Evolutionary conservation across 23 red algal species (phyloP), one percentile per base, ranked within the genome.

Genomic region (Cyanidiococcus yangmingshanensis): DNA sequence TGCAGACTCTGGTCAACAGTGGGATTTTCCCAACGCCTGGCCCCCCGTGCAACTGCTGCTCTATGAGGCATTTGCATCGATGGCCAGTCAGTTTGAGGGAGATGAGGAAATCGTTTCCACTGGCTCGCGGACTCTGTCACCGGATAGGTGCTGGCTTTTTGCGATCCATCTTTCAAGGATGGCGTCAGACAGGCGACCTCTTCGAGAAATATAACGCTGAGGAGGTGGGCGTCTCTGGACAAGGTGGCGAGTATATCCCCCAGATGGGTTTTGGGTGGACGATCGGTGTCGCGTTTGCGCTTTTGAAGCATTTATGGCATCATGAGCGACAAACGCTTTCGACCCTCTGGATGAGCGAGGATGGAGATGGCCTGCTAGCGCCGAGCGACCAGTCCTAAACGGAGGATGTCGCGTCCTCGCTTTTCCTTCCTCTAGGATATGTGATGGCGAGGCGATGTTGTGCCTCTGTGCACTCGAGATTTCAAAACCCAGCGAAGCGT

Each of bases 241-340:
- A 41, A 31, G 87, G 92, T 33, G 92, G 92, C 50, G 92, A 96
- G 57, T 96, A 96, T 75, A 37, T 31, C 2, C 63, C 86, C 26
- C 92, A 96, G 76, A 84, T 78, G n/a, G 92, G 92, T 16, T 96
- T 96, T 80, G 92, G 92, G 37, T 96, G 92, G 92, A 89, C 92
- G 16, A 96, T 90, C 75, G 92, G 92, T 1, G 82, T 86, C 0
- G 79, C 79, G 34, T 77, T 96, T 50, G 84, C 37, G 63, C 58
- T 96, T 76, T 58, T 96, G 25, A 58, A 40, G 38, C 7, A 21
- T 54, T 7, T 54, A 54, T 54, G 45, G 45, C 45, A 54, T 7
- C 45, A 15, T 54, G 45, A 54, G 7, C 45, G 45, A 54, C 7
- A 21, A 7, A 7, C 21, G 45, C 45, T 54, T 21, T 7, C 45